Conservation (phyloP, 2,329 filamentous ascomycete species). For the Paecilomyces sp. region DNA sequence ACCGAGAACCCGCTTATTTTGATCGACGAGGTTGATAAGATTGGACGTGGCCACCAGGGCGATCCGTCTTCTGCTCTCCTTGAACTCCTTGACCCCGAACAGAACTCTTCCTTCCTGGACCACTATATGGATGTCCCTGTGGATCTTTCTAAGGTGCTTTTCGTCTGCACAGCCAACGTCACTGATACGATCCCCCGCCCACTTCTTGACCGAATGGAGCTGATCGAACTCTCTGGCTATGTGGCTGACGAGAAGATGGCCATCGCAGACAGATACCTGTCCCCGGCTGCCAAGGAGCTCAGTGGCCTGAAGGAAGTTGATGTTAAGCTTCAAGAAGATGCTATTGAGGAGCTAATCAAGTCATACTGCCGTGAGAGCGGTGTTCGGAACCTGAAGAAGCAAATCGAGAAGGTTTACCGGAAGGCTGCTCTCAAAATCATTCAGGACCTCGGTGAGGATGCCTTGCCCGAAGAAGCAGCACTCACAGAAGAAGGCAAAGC, state of each 20-base stretch:
- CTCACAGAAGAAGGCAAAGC: conserved; percentile 80
- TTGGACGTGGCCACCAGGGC: conserved; percentile 91
- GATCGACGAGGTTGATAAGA: conserved; percentile 98
- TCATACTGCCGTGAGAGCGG: conserved; percentile 97
- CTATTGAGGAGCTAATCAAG: conserved; percentile 95
- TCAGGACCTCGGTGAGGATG: conserved; percentile 82
- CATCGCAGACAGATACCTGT: conserved; percentile 88
- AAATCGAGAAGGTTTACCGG: conserved; percentile 97
- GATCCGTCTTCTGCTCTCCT: conserved; percentile 91
- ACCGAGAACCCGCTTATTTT: conserved; percentile 95
- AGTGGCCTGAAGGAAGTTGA: conserved; percentile 86
- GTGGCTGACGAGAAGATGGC: conserved; percentile 99
- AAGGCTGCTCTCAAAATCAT: conserved; percentile 98
- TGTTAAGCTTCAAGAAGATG: conserved; percentile 76
- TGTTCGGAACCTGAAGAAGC: conserved; percentile 96
- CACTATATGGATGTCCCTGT: conserved; percentile 99
- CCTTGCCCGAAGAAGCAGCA: conserved; percentile 70
- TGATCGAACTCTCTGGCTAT: conserved; percentile 93
- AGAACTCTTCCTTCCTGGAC: conserved; percentile 94
- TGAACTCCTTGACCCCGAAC: conserved; percentile 90
- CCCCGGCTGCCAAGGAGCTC: conserved; percentile 87
- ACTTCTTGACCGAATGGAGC: conserved; percentile 92
- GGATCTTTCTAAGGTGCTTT: conserved; percentile 93
- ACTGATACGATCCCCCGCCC: conserved; percentile 95
- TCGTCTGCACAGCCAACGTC: conserved; percentile 98